phyloP scores from a whole-genome alignment of 345 rosid species.

The Ceriops tagal region DNA sequence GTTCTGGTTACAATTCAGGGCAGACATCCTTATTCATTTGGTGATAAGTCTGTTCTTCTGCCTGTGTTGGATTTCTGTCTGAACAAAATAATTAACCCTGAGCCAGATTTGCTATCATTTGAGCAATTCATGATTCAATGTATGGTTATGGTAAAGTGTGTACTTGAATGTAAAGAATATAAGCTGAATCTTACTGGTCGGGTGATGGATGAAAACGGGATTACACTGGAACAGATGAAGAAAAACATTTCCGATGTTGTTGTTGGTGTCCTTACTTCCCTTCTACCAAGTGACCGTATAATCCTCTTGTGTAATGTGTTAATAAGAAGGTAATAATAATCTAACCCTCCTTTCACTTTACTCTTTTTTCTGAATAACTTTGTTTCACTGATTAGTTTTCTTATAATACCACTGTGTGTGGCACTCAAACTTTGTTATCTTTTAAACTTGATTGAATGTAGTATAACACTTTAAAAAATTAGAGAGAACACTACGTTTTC shows the following conservation, averaged over 20 bases:
- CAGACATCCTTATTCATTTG: slow-evolving; percentile 94
- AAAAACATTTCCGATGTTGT: slow-evolving; percentile 67
- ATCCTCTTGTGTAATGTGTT: slow-evolving; percentile 76
- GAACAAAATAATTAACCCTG: slow-evolving; percentile 75
- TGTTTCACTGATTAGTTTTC: neutral
- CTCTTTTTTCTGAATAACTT: neutral
- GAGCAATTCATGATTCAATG: slow-evolving; percentile 88
- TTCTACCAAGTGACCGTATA: slow-evolving; percentile 75
- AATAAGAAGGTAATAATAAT: slow-evolving; percentile 68
- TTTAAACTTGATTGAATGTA: neutral
- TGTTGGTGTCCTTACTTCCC: slow-evolving; percentile 67
- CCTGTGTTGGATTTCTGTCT: slow-evolving; percentile 83
- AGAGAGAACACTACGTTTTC: too few relatives aligned
- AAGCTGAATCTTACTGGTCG: slow-evolving; percentile 81
- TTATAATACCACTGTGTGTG: too few relatives aligned
- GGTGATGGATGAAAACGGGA: slow-evolving; percentile 76
- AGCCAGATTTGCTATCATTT: slow-evolving; percentile 51
- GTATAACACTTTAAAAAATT: too few relatives aligned
- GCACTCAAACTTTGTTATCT: too few relatives aligned
- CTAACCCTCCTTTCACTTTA: neutral
- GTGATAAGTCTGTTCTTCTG: slow-evolving; percentile 82
- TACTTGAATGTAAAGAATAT: slow-evolving; percentile 93
- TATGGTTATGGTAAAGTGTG: slow-evolving; percentile 88
- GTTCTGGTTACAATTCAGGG: slow-evolving; percentile 77
- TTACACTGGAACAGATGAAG: slow-evolving; percentile 75